Conservation (phyloP, 805 yeast species). For the Sungouiella blattae region DNA sequence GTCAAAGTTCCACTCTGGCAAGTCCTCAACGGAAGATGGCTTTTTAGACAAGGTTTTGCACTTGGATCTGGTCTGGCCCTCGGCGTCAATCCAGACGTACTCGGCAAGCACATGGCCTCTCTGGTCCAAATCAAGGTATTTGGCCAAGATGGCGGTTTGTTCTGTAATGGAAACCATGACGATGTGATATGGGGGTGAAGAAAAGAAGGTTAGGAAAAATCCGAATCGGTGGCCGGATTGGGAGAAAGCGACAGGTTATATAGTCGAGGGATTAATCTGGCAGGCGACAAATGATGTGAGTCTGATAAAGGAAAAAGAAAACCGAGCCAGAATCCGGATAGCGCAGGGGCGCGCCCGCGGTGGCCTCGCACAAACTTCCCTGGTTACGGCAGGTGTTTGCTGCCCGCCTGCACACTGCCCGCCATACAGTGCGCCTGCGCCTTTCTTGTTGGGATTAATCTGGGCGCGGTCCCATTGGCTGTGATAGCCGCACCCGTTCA, state of each 20-base stretch:
- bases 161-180: constrained; percentile 43
- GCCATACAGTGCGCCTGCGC: too few species aligned
- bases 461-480: not conserved
- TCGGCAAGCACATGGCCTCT: constrained; percentile 88
- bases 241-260: not conserved
- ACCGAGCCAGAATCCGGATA: constrained; percentile 3
- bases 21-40: constrained; percentile 72
- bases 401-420: too few species aligned
- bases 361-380: too few species aligned
- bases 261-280: not conserved
- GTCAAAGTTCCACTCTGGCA: constrained; percentile 99
- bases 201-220: not conserved
- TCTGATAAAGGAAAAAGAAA: constrained; percentile 2
- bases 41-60: constrained; percentile 77
- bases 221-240: not conserved
- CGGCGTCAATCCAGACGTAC: constrained; percentile 96
- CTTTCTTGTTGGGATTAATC: not conserved
- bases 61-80: constrained; percentile 88
- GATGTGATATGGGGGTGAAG: constrained; percentile 1
- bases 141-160: constrained; percentile 78
- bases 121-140: constrained; percentile 82
- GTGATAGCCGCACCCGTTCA: not conserved
- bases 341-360: not conserved
- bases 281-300: constrained; percentile 1
- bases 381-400: too few species aligned